These are phyloP conservation scores for Centaurea solstitialis DNA, from an alignment of 129 eudicot genomes.

Conservation along the genomic window DNA sequence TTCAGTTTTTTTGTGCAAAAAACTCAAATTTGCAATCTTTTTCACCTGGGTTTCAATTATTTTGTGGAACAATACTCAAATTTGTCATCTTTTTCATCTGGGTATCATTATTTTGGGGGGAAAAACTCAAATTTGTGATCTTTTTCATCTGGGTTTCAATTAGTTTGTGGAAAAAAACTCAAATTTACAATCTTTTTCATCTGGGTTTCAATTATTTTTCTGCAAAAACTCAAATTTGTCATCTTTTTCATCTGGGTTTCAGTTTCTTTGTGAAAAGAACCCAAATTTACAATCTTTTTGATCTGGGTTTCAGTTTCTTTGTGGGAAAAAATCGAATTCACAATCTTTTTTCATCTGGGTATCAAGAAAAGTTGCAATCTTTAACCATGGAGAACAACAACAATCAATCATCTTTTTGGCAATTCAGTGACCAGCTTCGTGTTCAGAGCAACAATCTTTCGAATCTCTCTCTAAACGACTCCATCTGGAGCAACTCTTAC, in stretches of 20 bases:
- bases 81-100: background rate
- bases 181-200: background rate
- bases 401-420: slow-evolving; percentile 69
- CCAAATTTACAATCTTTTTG: background rate
- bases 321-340: background rate
- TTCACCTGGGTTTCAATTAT: background rate
- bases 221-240: background rate
- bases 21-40: background rate
- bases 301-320: background rate
- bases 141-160: background rate
- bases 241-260: background rate
- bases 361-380: background rate
- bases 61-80: background rate
- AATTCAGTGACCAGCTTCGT: slow-evolving; percentile 90
- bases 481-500: slow-evolving; percentile 81
- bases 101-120: background rate
- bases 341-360: slow-evolving; percentile 4
- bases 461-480: slow-evolving; percentile 75
- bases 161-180: background rate
- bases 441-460: slow-evolving; percentile 55
- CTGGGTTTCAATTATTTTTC: background rate
- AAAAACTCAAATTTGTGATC: background rate
- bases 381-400: slow-evolving; percentile 50
- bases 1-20: background rate
- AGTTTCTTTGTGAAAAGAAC: background rate